These are phyloP conservation scores for Oropetium thomaeum DNA, from an alignment of 176 grass and related monocot genomes.

Conservation along the genomic window DNA sequence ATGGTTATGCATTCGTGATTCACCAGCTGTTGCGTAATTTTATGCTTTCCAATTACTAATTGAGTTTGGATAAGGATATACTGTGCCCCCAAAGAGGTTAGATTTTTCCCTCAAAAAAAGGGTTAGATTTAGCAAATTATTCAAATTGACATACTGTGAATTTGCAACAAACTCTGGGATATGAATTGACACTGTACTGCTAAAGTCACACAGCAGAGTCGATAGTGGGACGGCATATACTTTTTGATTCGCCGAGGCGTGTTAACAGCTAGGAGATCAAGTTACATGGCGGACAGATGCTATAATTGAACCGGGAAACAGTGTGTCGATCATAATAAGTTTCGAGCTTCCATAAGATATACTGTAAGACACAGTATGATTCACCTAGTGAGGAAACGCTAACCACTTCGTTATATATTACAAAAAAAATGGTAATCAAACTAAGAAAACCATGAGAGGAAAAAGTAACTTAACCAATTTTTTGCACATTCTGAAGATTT, in stretches of 20 bases:
- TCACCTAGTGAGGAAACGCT: conserved; percentile 3
- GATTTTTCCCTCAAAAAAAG: too few relatives aligned
- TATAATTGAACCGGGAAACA: not conserved
- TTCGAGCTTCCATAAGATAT: not conserved
- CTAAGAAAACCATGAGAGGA: conserved; percentile 8
- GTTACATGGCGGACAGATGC: not conserved
- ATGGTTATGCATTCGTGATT: not conserved
- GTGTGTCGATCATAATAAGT: not conserved
- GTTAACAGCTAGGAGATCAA: not conserved
- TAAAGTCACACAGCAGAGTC: too few relatives aligned
- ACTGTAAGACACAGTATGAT: not conserved
- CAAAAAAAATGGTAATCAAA: conserved; percentile 12
- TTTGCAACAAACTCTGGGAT: too few relatives aligned
- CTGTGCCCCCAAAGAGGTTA: not conserved
- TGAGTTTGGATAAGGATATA: not conserved
- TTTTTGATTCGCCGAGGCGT: too few relatives aligned
- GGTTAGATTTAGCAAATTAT: too few relatives aligned
- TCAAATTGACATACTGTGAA: too few relatives aligned
- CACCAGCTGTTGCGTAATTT: not conserved
- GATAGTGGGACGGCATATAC: too few relatives aligned
- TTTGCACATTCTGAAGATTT: conserved; percentile 28
- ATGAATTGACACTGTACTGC: too few relatives aligned
- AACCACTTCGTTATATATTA: conserved; percentile 30
- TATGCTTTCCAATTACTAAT: not conserved
- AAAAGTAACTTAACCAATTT: conserved; percentile 10